Conservation (phyloP, 2,329 filamentous ascomycete genomes). For the Chrysosporium keratinophilum region DNA sequence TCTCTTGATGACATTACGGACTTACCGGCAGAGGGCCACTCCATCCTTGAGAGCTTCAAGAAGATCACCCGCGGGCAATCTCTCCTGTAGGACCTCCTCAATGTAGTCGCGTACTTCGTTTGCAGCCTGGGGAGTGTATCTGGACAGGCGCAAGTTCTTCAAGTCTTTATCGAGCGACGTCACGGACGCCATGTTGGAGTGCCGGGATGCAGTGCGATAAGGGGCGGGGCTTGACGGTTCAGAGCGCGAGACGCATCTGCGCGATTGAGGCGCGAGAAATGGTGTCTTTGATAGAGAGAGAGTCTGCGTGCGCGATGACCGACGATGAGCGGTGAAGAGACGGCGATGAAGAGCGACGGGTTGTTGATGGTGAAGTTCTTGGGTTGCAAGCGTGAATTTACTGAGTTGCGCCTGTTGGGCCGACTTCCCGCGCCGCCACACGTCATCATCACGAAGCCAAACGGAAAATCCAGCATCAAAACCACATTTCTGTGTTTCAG, state of each 20-base stretch:
- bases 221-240: no score
- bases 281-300: no score
- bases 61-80: slow-evolving; percentile 62
- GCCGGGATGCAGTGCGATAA: not conserved
- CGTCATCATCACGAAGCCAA: not conserved
- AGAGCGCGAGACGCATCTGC: no score
- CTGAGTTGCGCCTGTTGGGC: not conserved
- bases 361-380: not conserved
- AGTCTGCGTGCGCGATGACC: no score
- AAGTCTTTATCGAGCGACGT: slow-evolving; percentile 90
- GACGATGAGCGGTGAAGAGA: not conserved
- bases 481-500: no score
- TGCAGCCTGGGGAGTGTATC: slow-evolving; percentile 84
- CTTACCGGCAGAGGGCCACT: slow-evolving; percentile 81
- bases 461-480: no score
- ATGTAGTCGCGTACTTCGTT: slow-evolving; percentile 81
- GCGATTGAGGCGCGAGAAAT: no score
- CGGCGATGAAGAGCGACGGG: not conserved
- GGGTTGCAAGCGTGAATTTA: not conserved
- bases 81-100: slow-evolving; percentile 65
- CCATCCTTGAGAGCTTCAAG: slow-evolving; percentile 84
- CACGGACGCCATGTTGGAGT: slow-evolving; percentile 72
- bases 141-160: slow-evolving; percentile 80
- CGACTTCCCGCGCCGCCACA: not conserved
- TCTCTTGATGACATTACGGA: slow-evolving; percentile 6